Evolutionary conservation across 495 filamentous ascomycete genomes (phyloP).

Genomic region (Letharia columbiana): DNA sequence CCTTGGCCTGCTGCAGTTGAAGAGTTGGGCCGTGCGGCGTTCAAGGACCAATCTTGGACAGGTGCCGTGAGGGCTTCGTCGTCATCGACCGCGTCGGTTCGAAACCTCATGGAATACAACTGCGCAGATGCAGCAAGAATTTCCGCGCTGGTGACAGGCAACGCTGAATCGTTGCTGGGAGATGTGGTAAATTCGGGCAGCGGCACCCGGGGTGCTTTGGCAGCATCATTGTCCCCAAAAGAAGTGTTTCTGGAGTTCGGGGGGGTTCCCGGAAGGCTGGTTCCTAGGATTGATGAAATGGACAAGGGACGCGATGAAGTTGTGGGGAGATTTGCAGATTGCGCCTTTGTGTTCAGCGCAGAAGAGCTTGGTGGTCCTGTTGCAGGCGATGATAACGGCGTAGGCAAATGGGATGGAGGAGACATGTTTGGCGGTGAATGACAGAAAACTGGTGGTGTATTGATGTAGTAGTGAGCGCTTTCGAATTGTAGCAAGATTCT

Average conservation of each 20-base stretch:
- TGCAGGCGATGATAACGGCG: not conserved
- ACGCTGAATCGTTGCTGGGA: not conserved
- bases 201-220: not conserved
- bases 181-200: not conserved
- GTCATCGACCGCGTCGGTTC: not conserved
- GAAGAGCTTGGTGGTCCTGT: not conserved
- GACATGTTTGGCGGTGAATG: not conserved
- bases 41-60: not conserved
- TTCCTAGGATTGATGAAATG: not conserved
- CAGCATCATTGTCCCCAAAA: not conserved
- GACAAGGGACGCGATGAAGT: not conserved
- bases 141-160: not conserved
- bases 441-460: not conserved
- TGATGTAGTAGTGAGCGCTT: not conserved
- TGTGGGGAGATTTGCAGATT: not conserved
- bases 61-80: not conserved
- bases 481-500: not conserved
- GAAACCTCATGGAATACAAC: not conserved
- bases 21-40: not conserved
- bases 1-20: not conserved
- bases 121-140: not conserved
- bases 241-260: not conserved
- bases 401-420: not conserved
- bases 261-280: not conserved
- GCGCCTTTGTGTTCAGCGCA: not conserved